Conservation (phyloP, 2,329 filamentous ascomycete species). For the Xylaria hypoxylon region DNA sequence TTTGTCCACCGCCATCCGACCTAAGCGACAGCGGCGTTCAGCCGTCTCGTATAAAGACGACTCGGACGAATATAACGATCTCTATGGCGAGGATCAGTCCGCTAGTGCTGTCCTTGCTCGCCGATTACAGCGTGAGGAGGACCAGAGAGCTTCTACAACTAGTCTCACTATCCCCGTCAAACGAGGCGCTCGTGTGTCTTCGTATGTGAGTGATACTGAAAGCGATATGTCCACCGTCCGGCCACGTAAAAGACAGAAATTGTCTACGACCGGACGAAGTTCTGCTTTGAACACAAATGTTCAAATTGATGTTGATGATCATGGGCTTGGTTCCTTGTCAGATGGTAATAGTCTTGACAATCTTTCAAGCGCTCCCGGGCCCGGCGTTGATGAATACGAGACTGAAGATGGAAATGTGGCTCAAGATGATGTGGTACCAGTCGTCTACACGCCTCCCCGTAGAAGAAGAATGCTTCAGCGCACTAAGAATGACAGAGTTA, state of each 20-base stretch:
- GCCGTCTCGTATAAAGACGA: slow-evolving; percentile 48
- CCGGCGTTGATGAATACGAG: slow-evolving; percentile 1
- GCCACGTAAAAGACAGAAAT: slow-evolving; percentile 31
- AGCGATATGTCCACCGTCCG: not conserved
- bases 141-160: slow-evolving; percentile 18
- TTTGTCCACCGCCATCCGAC: slow-evolving; percentile 34
- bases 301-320: slow-evolving; percentile 6
- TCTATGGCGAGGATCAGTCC: slow-evolving; percentile 46
- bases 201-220: slow-evolving; percentile 19
- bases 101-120: slow-evolving; percentile 27
- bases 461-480: slow-evolving; percentile 34
- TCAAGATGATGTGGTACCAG: no score
- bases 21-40: slow-evolving; percentile 44
- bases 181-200: not conserved
- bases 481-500: slow-evolving; percentile 65
- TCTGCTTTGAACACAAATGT: not conserved
- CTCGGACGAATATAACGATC: slow-evolving; percentile 46
- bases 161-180: slow-evolving; percentile 17
- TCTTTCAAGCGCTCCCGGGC: not conserved
- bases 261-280: slow-evolving; percentile 24
- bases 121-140: slow-evolving; percentile 36
- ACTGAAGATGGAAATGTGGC: not conserved
- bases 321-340: not conserved
- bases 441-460: not conserved
- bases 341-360: not conserved